These are phyloP conservation scores for Ocimum tenuiflorum DNA, from an alignment of 257 asterid species.

Conservation along the genomic window DNA sequence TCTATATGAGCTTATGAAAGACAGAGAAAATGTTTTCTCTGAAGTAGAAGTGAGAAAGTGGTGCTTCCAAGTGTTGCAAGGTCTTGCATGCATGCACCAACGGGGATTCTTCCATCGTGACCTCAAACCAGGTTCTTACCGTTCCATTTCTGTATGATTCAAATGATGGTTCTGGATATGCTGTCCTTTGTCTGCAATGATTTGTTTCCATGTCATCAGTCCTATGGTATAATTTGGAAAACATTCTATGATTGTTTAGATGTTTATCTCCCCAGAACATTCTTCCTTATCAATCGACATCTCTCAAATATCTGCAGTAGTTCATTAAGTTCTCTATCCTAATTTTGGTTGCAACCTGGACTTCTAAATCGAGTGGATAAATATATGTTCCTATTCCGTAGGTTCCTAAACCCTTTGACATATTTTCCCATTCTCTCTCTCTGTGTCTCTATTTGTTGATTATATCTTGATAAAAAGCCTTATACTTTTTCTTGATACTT, in stretches of 20 bases:
- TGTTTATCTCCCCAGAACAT: not conserved
- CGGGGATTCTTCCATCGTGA: conserved; percentile 95
- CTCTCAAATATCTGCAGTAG: not conserved
- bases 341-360: not conserved
- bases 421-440: not conserved
- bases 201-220: not conserved
- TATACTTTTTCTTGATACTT: conserved; percentile 6
- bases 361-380: not conserved
- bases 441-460: not conserved
- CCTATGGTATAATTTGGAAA: not conserved
- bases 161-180: not conserved
- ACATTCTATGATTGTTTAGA: not conserved
- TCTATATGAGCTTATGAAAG: conserved; percentile 84
- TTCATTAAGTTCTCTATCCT: not conserved
- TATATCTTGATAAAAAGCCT: not conserved
- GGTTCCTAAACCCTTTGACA: not conserved
- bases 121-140: conserved; percentile 80
- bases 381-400: not conserved
- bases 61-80: conserved; percentile 96
- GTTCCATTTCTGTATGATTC: not conserved
- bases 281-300: not conserved
- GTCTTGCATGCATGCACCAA: conserved; percentile 77
- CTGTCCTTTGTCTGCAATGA: conserved; percentile 2
- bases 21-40: conserved; percentile 52
- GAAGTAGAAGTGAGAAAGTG: conserved; percentile 76